A percentile compares a stretch with the other conserved stretches of the same genome.
Conservation (phyloP, 177 flowering plant genomes). For the Vitis hybrid region DNA sequence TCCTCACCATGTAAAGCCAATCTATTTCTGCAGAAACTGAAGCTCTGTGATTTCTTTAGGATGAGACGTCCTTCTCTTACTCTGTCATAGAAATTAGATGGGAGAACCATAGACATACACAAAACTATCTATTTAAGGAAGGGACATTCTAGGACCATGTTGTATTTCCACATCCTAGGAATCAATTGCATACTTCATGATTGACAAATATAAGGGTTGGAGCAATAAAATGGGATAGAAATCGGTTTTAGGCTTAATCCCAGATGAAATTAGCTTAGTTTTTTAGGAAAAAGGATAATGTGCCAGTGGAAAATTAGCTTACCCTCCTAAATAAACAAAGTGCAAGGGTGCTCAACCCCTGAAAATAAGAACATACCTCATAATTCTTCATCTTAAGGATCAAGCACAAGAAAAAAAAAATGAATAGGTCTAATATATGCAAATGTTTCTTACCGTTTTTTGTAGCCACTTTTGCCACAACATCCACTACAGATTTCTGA, state of each 20-base stretch:
- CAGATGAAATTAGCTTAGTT: too few species aligned
- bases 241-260: too few species aligned
- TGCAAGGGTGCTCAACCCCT: conserved; percentile 30
- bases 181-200: neutral
- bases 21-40: conserved; percentile 32
- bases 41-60: conserved; percentile 26
- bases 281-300: neutral
- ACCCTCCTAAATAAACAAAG: conserved; percentile 24
- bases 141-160: conserved; percentile 29
- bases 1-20: conserved; percentile 20
- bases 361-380: neutral
- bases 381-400: neutral
- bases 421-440: neutral
- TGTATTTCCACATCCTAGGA: conserved; percentile 12
- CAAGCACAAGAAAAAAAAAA: neutral
- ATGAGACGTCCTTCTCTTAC: conserved; percentile 38
- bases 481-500: conserved; percentile 42
- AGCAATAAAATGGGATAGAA: too few species aligned
- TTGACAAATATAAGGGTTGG: neutral
- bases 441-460: conserved; percentile 22
- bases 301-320: conserved; percentile 1
- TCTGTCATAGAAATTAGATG: conserved; percentile 28
- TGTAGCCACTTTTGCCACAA: conserved; percentile 30
- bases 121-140: conserved; percentile 23
- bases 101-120: conserved; percentile 26